Percentiles rank a stretch among this genome's conserved stretches.
phyloP scores from a whole-genome alignment of 257 asterid genomes.

The Ophiorrhiza pumila region DNA sequence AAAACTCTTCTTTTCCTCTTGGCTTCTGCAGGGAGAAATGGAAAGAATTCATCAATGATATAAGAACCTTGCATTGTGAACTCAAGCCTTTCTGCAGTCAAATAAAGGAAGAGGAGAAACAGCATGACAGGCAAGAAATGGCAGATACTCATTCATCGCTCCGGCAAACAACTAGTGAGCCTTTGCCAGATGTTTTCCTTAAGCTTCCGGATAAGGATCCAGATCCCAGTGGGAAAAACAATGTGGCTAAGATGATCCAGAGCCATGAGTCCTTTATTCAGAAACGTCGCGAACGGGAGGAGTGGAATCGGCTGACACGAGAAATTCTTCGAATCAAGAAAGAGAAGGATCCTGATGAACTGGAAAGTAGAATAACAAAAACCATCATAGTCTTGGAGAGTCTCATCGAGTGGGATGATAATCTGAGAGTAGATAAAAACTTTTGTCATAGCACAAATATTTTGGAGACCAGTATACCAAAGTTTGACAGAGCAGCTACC shows the following conservation, averaged over 20 bases:
- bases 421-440: conserved; percentile 11
- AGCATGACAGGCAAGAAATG: neutral
- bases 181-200: conserved; percentile 25
- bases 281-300: conserved; percentile 33
- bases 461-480: conserved; percentile 13
- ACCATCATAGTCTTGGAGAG: conserved; percentile 38
- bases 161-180: conserved; percentile 38
- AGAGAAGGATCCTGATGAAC: conserved; percentile 25
- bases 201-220: conserved; percentile 17
- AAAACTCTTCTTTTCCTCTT: conserved; percentile 4
- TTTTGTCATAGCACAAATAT: neutral
- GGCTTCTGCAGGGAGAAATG: conserved; percentile 33
- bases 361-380: conserved; percentile 33
- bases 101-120: conserved; percentile 15
- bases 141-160: neutral
- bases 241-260: conserved; percentile 42
- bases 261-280: conserved; percentile 42
- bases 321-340: conserved; percentile 24
- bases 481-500: neutral
- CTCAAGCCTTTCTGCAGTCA: conserved; percentile 28
- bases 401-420: conserved; percentile 23
- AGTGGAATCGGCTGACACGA: conserved; percentile 17
- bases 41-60: conserved; percentile 32
- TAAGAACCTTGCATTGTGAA: conserved; percentile 30
- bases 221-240: conserved; percentile 24